Base-by-base conservation (phyloP, 495 filamentous ascomycete genomes). In the Penicillium soppii region DNA sequence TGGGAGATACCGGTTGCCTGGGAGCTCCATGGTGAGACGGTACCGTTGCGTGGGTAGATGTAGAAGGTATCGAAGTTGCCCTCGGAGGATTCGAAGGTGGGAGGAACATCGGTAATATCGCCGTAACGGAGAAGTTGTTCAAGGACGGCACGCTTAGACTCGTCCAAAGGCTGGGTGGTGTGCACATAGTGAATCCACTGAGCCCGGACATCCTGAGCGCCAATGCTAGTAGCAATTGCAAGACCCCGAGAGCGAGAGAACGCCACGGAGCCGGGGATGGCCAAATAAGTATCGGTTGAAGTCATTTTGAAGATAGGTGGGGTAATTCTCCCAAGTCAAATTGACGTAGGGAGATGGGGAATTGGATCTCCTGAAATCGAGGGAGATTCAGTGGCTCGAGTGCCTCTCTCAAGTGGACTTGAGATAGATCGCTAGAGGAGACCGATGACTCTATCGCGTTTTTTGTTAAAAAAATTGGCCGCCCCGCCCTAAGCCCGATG, bases 1-100 rank as follows among this genome's bases (percentile, higher is more conserved):
- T 91, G 82, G 30, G 92, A 85, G 66, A 97, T 96, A 59, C 83
- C 90, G 30, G 92, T 96, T 30, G 92, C 94, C 62, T 96, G 90
- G 42, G 92, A 95, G 65, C 89, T 96, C 94, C 94, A 98, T 69
- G 94, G 94, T 30, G 91, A 96, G 54, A 95, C 91, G 29, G 92
- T 96, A 33, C 84, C 85, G 23, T 76, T 77, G 42, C 94, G 81
- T 9, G 92, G 94, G 29, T 79, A 82, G 39, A 97, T 78, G 62
- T 90, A 90, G 63, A 83, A 82, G 19, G 80, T 72, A 52, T 80
- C 71, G 27, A 66, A 73, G 26, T 64, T 41, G 9, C 72, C 77
- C 41, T 75, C 67, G 22, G 67, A 65, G 48, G 59, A 50, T 63
- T 66, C 66, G 50, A 77, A 73, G 15, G 74, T 71, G 33, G 74